Evolutionary conservation across 768 basidiomycete genomes (phyloP), one percentile per base, ranked within the genome.

Genomic region (Hygrophoropsis aurantiaca): DNA sequence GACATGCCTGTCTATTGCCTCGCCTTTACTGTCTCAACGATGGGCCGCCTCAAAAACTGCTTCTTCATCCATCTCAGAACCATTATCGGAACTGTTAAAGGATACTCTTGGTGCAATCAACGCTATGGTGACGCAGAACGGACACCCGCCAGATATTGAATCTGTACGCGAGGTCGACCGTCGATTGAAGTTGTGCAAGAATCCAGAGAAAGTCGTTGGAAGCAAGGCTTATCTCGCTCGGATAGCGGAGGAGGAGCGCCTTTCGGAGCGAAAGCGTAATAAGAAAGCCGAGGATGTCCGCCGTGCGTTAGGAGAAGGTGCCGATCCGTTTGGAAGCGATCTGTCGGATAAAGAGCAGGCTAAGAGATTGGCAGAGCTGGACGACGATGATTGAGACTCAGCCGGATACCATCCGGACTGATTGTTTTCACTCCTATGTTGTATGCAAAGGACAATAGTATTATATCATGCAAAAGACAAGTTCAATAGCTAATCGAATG

Each of bases 181-280:
- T 60, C 75, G 93, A 37, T 71, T 99, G 38, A 85, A 82, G 58
- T 59, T 87, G 30, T 97, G 95, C 74, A 90, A 93, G 63, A 98
- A 99, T 58, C 97, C 97, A 4, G 94, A 95, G 67, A 97, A 94
- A 66, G 85, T 95, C 5, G 82, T 84, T 11, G 94, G 93, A n/a
- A 95, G 84, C 52, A 85, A 81, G 50, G 87, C 90, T 3, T 93
- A 87, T 64, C 64, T 84, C 20, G 79, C 80, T 18, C 84, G 82
- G 61, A 83, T 81, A 54, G 80, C 74, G n/a, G 84, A 82, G 55
- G 82, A 84, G 47, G 88, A 90, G 56, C 79, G 71, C 44, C 78
- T 76, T 57, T 84, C 83, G 2, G 81, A 81, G 51, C 80, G 78
- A 50, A 92, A 88, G 63, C 73, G 90, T 46, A 76, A 64, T 36